Percentiles rank a stretch among this genome's conserved stretches.
Evolutionary conservation across 495 filamentous ascomycete species (phyloP).

Genomic region (Penicillium atrosanguineum): DNA sequence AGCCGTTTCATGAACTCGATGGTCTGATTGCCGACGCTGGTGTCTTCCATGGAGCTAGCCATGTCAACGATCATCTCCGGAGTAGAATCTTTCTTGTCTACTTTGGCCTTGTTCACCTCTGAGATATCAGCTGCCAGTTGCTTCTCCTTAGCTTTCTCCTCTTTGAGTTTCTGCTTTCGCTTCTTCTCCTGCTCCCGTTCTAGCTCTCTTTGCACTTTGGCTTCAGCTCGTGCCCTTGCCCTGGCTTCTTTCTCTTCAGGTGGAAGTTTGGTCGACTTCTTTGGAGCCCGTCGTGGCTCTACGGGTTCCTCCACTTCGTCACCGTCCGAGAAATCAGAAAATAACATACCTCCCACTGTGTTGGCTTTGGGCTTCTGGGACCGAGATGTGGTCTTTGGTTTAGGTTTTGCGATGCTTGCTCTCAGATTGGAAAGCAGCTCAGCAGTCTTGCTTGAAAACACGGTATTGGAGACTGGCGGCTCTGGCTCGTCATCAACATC

Average conservation of each 20-base stretch:
- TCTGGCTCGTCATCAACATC: constrained; percentile 4
- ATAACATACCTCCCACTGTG: background rate
- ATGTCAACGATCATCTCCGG: constrained; percentile 86
- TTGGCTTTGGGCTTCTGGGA: constrained; percentile 4
- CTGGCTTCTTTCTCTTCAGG: constrained; percentile 53
- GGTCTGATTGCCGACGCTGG: constrained; percentile 48
- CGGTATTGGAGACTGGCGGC: constrained; percentile 8
- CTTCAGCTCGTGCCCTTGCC: constrained; percentile 47
- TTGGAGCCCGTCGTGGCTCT: constrained; percentile 18
- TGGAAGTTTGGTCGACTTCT: constrained; percentile 34
- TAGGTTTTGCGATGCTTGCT: background rate
- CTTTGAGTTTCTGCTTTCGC: constrained; percentile 47
- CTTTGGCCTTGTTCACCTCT: constrained; percentile 72
- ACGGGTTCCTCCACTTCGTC: constrained; percentile 27
- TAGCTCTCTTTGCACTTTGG: constrained; percentile 44
- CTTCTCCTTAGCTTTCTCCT: constrained; percentile 63
- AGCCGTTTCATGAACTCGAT: constrained; percentile 55
- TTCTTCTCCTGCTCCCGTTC: constrained; percentile 47
- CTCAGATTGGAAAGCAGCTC: constrained; percentile 34
- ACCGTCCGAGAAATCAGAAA: constrained; percentile 13
- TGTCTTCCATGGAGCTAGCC: constrained; percentile 50
- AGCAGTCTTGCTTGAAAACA: constrained; percentile 40
- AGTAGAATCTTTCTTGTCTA: constrained; percentile 71
- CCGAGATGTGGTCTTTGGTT: background rate
- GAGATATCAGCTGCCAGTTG: constrained; percentile 64